These are phyloP conservation scores for Pseudogymnoascus sp. DNA, from an alignment of 2,329 filamentous ascomycete species.

Conservation along the genomic window DNA sequence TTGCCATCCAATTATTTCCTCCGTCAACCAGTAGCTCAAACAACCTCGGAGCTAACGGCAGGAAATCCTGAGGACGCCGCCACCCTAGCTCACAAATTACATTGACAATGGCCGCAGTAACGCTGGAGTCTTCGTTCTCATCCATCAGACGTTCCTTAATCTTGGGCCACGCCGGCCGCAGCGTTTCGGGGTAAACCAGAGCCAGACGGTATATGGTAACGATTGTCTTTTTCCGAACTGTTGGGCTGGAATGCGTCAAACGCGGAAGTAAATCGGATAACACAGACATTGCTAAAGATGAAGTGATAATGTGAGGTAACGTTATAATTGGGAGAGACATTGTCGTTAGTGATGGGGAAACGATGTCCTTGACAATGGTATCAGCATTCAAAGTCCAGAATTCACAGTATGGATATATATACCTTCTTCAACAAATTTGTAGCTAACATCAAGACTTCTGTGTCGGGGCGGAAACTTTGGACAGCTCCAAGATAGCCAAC, in stretches of 20 bases:
- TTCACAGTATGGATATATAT: conserved; percentile 9
- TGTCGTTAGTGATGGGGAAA: conserved; percentile 61
- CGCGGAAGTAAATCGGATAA: conserved; percentile 80
- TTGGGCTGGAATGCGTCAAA: conserved; percentile 74
- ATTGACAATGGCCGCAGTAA: conserved; percentile 93
- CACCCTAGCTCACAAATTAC: conserved; percentile 94
- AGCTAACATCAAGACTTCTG: conserved; percentile 93
- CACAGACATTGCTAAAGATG: conserved; percentile 82
- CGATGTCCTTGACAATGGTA: conserved; percentile 53
- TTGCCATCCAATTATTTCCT: conserved; percentile 99
- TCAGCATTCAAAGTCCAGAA: conserved; percentile 7
- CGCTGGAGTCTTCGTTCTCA: conserved; percentile 79
- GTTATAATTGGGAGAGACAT: conserved; percentile 82
- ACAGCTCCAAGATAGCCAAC: conserved; percentile 92
- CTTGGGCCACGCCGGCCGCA: conserved; percentile 91
- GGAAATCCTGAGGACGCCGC: conserved; percentile 86
- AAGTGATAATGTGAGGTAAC: conserved; percentile 90
- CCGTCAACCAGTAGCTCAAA: conserved; percentile 89
- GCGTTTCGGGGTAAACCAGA: conserved; percentile 89
- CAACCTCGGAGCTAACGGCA: conserved; percentile 81
- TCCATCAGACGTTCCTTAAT: conserved; percentile 93
- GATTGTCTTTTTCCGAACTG: conserved; percentile 90
- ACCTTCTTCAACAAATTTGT: conserved; percentile 96
- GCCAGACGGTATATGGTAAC: conserved; percentile 90
- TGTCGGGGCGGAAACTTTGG: conserved; percentile 91